A percentile compares a stretch with the other conserved stretches of the same genome.
These are phyloP conservation scores for Arthrobotrys conoides DNA, from an alignment of 2,329 filamentous ascomycete genomes.

Conservation along the genomic window DNA sequence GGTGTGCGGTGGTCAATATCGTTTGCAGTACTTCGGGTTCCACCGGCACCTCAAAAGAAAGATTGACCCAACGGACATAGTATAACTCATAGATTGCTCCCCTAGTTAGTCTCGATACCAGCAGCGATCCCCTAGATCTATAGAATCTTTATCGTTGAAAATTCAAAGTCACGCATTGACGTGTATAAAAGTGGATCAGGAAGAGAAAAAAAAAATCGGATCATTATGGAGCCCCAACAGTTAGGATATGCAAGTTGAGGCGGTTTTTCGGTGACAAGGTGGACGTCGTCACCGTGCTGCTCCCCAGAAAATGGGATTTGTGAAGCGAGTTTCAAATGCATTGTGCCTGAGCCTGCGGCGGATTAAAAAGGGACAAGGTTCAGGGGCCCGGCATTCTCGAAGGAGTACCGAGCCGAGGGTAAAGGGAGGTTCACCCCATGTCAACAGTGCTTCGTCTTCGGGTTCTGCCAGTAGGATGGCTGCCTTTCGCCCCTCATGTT, in stretches of 20 bases:
- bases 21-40: background rate
- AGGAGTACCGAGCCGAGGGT: slow-evolving; percentile 37
- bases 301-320: slow-evolving; percentile 43
- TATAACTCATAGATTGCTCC: no score
- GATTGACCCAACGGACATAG: background rate
- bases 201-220: background rate
- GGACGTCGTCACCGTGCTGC: slow-evolving; percentile 26
- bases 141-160: background rate
- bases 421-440: slow-evolving; percentile 40
- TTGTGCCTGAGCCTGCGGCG: slow-evolving; percentile 39
- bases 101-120: background rate
- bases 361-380: slow-evolving; percentile 40
- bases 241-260: slow-evolving; percentile 18
- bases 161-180: slow-evolving; percentile 3
- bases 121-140: background rate
- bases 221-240: slow-evolving; percentile 5
- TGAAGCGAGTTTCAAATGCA: slow-evolving; percentile 58
- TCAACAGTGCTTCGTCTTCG: slow-evolving; percentile 7
- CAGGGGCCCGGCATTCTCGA: slow-evolving; percentile 35
- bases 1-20: background rate
- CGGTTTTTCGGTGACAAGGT: slow-evolving; percentile 16
- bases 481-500: slow-evolving; percentile 25
- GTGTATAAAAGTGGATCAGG: slow-evolving; percentile 12
- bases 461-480: slow-evolving; percentile 47
- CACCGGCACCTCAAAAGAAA: background rate